Percentiles rank a stretch among this genome's conserved stretches.
These are phyloP conservation scores for Schrenkiella parvula DNA, from an alignment of 345 rosid genomes.

Conservation along the genomic window DNA sequence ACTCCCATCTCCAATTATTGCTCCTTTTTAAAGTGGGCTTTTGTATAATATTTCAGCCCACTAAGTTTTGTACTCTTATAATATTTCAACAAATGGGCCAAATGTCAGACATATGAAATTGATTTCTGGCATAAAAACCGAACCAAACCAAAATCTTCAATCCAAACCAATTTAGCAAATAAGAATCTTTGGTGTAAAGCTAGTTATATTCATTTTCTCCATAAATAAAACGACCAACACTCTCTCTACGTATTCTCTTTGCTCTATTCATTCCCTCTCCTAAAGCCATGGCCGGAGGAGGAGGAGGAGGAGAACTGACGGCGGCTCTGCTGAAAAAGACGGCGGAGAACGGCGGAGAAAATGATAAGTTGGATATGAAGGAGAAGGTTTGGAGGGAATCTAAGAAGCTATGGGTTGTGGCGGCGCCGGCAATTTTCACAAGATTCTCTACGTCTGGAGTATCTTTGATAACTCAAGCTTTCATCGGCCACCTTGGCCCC, in stretches of 20 bases:
- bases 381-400: constrained; percentile 51
- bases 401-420: constrained; percentile 68
- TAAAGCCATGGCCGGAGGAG: constrained; percentile 15
- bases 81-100: background rate
- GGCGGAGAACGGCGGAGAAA: background rate
- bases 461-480: constrained; percentile 54
- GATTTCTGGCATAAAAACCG: background rate
- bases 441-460: constrained; percentile 62
- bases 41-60: background rate
- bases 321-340: constrained; percentile 26
- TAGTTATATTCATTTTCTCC: constrained; percentile 1
- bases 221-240: background rate
- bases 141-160: background rate
- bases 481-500: constrained; percentile 65
- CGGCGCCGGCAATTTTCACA: constrained; percentile 75
- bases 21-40: constrained; percentile 1
- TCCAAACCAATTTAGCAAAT: background rate
- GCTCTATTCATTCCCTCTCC: background rate
- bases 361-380: constrained; percentile 24
- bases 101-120: too few relatives aligned
- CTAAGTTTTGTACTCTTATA: background rate
- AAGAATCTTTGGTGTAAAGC: too few relatives aligned
- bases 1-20: constrained; percentile 14
- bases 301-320: constrained; percentile 32
- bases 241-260: background rate